These are phyloP conservation scores for Lasiodiplodia gonubiensis DNA, from an alignment of 2,329 filamentous ascomycete species.

Conservation along the genomic window DNA sequence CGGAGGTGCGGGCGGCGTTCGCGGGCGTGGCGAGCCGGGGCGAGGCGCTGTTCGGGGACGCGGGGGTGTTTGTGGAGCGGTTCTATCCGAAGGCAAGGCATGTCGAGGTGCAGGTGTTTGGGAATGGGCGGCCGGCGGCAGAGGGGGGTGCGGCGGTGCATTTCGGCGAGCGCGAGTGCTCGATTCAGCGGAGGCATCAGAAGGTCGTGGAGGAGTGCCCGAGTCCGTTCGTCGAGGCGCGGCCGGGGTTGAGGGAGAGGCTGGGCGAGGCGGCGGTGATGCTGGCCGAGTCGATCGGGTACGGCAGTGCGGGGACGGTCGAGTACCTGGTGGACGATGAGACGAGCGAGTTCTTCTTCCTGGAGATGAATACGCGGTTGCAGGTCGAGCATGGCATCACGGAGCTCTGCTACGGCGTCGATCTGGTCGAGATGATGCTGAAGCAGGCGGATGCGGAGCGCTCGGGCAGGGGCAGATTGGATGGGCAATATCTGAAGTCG, in stretches of 20 bases:
- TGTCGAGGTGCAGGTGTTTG: slow-evolving; percentile 90
- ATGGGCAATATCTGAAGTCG: slow-evolving; percentile 47
- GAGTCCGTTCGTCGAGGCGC: slow-evolving; percentile 66
- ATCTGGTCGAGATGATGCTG: slow-evolving; percentile 63
- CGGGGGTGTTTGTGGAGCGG: slow-evolving; percentile 83
- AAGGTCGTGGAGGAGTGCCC: slow-evolving; percentile 92
- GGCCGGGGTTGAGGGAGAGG: slow-evolving; percentile 64
- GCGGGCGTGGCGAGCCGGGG: slow-evolving; percentile 74
- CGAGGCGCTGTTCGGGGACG: slow-evolving; percentile 78
- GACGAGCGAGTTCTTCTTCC: slow-evolving; percentile 75
- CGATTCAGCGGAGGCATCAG: slow-evolving; percentile 83
- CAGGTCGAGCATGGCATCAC: slow-evolving; percentile 66
- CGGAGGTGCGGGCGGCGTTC: slow-evolving; percentile 74
- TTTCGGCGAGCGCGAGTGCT: slow-evolving; percentile 89
- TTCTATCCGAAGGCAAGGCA: slow-evolving; percentile 81
- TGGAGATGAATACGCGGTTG: slow-evolving; percentile 65
- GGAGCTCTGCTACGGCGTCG: slow-evolving; percentile 61
- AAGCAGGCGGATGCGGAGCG: slow-evolving; percentile 60
- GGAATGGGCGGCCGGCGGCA: slow-evolving; percentile 64
- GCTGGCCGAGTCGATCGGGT: slow-evolving; percentile 63
- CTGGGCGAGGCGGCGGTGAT: slow-evolving; percentile 72
- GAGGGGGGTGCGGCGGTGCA: slow-evolving; percentile 71
- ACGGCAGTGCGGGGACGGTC: slow-evolving; percentile 87
- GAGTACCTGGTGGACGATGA: slow-evolving; percentile 88
- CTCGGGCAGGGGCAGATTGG: slow-evolving; percentile 52